phyloP scores from a whole-genome alignment of 2,329 filamentous ascomycete species.

The Aspergillus ochraceoroseus region DNA sequence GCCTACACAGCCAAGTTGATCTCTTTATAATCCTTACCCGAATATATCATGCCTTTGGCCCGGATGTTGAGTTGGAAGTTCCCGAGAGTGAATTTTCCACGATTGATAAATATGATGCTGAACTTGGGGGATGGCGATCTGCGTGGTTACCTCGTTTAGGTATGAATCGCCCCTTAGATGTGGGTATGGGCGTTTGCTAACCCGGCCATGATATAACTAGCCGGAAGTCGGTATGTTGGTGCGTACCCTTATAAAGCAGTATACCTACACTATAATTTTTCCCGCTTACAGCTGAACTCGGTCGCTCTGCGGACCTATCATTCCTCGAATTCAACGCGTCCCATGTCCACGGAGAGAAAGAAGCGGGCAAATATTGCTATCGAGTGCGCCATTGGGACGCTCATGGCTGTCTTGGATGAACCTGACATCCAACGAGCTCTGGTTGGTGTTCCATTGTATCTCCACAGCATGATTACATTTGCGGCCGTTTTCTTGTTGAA shows the following conservation, averaged over 20 bases:
- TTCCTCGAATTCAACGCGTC: slow-evolving; percentile 33
- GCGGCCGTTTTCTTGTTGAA: slow-evolving; percentile 46
- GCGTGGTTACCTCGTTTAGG: slow-evolving; percentile 36
- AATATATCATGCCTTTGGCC: slow-evolving; percentile 43
- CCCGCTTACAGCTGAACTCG: slow-evolving; percentile 49
- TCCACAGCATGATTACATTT: slow-evolving; percentile 48
- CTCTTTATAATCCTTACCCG: slow-evolving; percentile 44
- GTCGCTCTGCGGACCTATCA: slow-evolving; percentile 48
- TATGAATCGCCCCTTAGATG: slow-evolving; percentile 18
- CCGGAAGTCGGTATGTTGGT: slow-evolving; percentile 45
- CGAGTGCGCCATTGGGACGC: slow-evolving; percentile 41
- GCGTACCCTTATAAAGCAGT: slow-evolving; percentile 50
- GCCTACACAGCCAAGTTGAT: slow-evolving; percentile 42
- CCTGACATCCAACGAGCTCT: slow-evolving; percentile 42
- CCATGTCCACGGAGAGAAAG: slow-evolving; percentile 44
- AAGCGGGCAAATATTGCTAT: slow-evolving; percentile 45
- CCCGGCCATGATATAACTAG: no score
- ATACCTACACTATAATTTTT: slow-evolving; percentile 50
- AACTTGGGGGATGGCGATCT: slow-evolving; percentile 38
- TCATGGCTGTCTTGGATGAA: slow-evolving; percentile 42
- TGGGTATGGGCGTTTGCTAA: no score
- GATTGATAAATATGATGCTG: slow-evolving; percentile 40
- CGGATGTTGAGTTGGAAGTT: slow-evolving; percentile 42
- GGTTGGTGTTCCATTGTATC: slow-evolving; percentile 44
- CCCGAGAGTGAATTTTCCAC: slow-evolving; percentile 39